Base-by-base conservation (phyloP, 768 basidiomycete genomes). In the Boletus rubescentipes region DNA sequence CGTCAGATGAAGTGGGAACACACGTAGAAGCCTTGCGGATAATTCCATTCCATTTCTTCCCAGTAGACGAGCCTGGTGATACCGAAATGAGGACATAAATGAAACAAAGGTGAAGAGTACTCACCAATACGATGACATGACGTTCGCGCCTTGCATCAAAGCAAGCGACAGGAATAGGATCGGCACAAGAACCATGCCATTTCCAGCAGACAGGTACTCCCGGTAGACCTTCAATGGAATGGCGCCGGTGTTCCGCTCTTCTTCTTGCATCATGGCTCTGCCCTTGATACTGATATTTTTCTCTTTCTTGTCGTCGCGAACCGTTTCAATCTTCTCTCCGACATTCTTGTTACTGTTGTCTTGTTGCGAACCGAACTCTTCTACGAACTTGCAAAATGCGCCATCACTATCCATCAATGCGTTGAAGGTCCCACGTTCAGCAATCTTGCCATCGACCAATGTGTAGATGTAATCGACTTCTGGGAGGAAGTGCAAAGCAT, bases 401-500 rank as follows among this genome's bases (percentile, higher is more conserved):
- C 84, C 85, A 4, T 83, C 72, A 34, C 73, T 78, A 9, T 69
- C 69, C 72, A 91, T 83, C 35, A 98, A 78, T 44, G 89, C 84
- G 0, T 73, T 63, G 61, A 89, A 96, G 2, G 91, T 87, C 2
- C 94, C 94, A 11, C 79, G 80, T 69, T 96, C 93, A 20, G 80
- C 81, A 53, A 98, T 83, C 34, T 75, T 77, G 7, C 94, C 93
- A 37, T 93, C 84, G 11, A 79, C 78, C 46, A 98, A 73, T 32
- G 86, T 85, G 64, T 86, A 85, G 65, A 98, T 87, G 65, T 91
- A 89, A 69, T 96, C 93, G 26, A 91, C 90, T 52, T 88, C 77
- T 1, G 90, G 88, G 23, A 98, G 79, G 75, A 95, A 90, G 70
- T 96, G 93, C 9, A 96, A 77, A 1, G 91, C 92, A 64, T 96